Conservation (phyloP, 2,329 filamentous ascomycete genomes). For the Fusarium coicis region DNA sequence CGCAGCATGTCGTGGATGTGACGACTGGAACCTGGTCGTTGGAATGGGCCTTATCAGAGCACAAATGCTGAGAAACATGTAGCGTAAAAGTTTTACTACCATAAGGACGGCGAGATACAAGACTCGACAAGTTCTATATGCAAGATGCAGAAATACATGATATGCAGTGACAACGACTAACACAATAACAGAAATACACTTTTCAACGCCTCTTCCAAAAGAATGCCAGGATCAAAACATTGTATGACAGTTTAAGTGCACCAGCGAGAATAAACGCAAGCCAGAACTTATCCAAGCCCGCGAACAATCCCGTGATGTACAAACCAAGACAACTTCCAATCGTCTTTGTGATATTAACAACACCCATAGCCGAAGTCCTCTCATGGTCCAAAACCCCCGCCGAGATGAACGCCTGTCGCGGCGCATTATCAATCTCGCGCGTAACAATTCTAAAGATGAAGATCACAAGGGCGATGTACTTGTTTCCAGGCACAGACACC, state of each 20-base stretch:
- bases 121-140: not conserved
- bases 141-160: not conserved
- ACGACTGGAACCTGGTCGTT: not conserved
- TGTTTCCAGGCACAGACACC: conserved; percentile 35
- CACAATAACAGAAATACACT: not conserved
- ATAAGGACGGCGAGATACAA: accelerated
- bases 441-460: conserved; percentile 41
- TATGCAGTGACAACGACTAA: accelerated
- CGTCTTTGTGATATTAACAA: conserved; percentile 40
- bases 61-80: not conserved
- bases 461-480: conserved; percentile 29
- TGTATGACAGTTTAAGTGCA: conserved; percentile 29
- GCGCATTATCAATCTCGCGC: conserved; percentile 36
- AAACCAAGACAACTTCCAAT: conserved; percentile 36
- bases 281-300: conserved; percentile 36
- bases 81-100: not conserved
- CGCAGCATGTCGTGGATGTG: not conserved
- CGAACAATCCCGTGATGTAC: conserved; percentile 34
- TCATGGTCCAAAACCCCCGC: conserved; percentile 34
- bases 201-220: conserved; percentile 37
- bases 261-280: conserved; percentile 38
- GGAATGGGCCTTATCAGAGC: not conserved
- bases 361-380: conserved; percentile 39
- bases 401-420: conserved; percentile 35
- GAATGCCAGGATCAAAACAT: conserved; percentile 37